Base-by-base conservation (phyloP, 768 basidiomycete species). In the Termitomyces sp. region DNA sequence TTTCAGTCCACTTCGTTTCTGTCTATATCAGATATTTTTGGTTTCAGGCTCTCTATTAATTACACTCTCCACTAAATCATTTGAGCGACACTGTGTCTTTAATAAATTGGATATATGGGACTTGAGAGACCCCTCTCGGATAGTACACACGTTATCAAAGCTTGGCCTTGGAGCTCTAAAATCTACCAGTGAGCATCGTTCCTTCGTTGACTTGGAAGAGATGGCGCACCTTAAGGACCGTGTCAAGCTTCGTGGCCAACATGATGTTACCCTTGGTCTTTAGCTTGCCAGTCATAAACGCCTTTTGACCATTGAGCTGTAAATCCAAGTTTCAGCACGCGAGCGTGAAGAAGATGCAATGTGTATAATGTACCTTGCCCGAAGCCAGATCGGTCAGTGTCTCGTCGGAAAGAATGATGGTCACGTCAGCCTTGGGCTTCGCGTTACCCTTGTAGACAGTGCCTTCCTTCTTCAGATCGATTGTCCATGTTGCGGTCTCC, bases 241-340 rank as follows among this genome's bases (percentile, higher is more conserved):
- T 77, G 62, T 89, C 88, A 36, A 97, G 88, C 72, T 96, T 98
- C 26, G 92, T 95, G 1, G 90, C 92, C 60, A 95, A 82, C 92
- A 95, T 94, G 72, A 94, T 85, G 74, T 94, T 94, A 55, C 92
- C 93, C 70, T 82, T 88, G 16, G 90, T 88, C 82, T 95, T 96
- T 51, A 97, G 82, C 68, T 91, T 90, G 30, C 94, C 94, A 7
- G 90, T 91, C 90, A 98, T 92, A 77, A 94, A 97, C 22, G 94
- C 94, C 69, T 94, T 94, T 73, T 97, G 94, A 20, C 92, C 94
- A 65, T 90, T 92, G 46, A 89, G 76, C 88, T 92, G 28, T 60
- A 30, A 50, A 40, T 26, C 11, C 47, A n/a, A 36, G 7, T 46
- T 43, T 50, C n/a, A 52, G 47, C 41, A 51, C 18, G 18, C n/a